Base-by-base conservation (phyloP, 805 yeast species). In the Barnettozyma siamensis region DNA sequence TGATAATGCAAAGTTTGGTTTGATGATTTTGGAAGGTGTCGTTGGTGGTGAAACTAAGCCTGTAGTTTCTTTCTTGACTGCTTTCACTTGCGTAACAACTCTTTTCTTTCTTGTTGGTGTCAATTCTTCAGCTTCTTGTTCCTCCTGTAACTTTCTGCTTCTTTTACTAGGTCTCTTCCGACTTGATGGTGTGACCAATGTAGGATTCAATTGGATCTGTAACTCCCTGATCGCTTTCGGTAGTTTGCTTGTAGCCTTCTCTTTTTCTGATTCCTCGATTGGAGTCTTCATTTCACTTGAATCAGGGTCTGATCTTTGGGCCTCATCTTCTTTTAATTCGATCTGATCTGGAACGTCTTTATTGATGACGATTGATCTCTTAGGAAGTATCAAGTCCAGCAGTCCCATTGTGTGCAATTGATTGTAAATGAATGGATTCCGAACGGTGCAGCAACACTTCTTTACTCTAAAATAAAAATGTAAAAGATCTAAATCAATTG, bases 21-120 rank as follows among this genome's bases (percentile, higher is more conserved):
- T 44, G 11, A 44, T 29, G 20, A 44, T 41, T 30, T 41, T 44
- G 11, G 45, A 41, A 18, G 49, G 47, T 9, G 45, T 43, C 6
- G 30, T 20, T 8, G 45, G 45, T n/a, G 49, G 44, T 32, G 49
- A 21, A 16, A 20, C 37, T 21, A 41, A 36, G 13, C 44, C 44
- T 24, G 36, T 21, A 24, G 31, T n/a, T 7, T 13, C 16, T 17
- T 16, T 9, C 20, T 29, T 12, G 12, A 27, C n/a, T 8, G 33
- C 10, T 12, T 31, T 11, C 11, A 21, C 9, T 21, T 33, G 15
- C n/a, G 40, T 33, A 13, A 39, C 35, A n/a, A 40, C 20, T 12
- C 17, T 43, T 23, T 24, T 45, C 30, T 39, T 45, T 29, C 34
- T 41, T 3, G 26, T 17, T 18, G 39, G 40, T 17, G 35, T 23